phyloP scores from a whole-genome alignment of 805 yeast species.

The Metschnikowia hibisci region DNA sequence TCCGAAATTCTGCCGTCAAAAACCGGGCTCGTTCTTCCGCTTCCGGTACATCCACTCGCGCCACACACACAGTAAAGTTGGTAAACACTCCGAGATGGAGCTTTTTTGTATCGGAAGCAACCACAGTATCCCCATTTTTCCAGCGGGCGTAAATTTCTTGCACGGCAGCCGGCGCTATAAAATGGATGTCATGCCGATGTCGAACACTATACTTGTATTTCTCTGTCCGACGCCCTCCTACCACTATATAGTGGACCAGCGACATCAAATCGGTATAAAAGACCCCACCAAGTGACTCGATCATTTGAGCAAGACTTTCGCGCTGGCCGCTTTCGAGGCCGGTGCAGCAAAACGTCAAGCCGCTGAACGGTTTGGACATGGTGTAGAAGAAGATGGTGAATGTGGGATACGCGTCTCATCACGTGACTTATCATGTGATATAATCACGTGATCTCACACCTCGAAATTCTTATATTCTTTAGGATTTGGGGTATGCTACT shows the following conservation, averaged over 20 bases:
- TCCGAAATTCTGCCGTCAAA: slow-evolving; percentile 23
- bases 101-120: slow-evolving; percentile 22
- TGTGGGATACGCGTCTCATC: neutral
- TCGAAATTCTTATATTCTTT: too few relatives aligned
- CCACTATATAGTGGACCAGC: slow-evolving; percentile 55
- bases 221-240: slow-evolving; percentile 55
- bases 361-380: slow-evolving; percentile 39
- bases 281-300: slow-evolving; percentile 56
- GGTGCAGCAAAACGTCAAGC: slow-evolving; percentile 55
- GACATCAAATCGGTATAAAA: slow-evolving; percentile 56
- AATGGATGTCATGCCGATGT: slow-evolving; percentile 52
- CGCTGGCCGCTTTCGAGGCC: slow-evolving; percentile 42
- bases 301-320: slow-evolving; percentile 41
- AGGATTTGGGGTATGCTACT: too few relatives aligned
- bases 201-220: slow-evolving; percentile 51
- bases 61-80: slow-evolving; percentile 43
- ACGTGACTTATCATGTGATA: too few relatives aligned
- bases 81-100: slow-evolving; percentile 42
- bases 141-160: slow-evolving; percentile 45
- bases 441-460: too few relatives aligned
- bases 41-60: slow-evolving; percentile 28
- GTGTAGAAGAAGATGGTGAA: neutral
- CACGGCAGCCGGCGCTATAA: slow-evolving; percentile 48
- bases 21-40: slow-evolving; percentile 12
- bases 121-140: slow-evolving; percentile 45